These are phyloP conservation scores for Cucurbita ficifolia DNA, from an alignment of 306 rosid genomes.

Conservation along the genomic window DNA sequence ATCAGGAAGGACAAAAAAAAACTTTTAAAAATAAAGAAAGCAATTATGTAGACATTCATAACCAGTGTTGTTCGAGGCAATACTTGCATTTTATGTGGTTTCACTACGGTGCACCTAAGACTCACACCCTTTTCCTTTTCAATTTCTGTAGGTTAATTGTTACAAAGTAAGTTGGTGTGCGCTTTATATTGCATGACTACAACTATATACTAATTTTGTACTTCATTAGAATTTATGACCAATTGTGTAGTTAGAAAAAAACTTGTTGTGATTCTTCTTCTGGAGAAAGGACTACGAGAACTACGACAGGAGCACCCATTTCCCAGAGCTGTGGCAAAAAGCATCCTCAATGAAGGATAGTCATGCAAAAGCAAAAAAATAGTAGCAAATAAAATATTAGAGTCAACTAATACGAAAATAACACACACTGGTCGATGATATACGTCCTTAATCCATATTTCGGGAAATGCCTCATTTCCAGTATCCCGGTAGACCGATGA, in stretches of 20 bases:
- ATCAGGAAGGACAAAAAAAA: neutral
- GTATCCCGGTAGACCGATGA: neutral
- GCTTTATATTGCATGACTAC: neutral
- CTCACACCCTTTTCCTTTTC: neutral
- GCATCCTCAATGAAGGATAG: neutral
- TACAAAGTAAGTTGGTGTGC: neutral
- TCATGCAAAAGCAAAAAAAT: neutral
- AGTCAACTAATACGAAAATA: neutral
- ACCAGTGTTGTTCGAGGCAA: neutral
- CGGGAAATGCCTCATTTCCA: neutral
- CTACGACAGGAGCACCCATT: neutral
- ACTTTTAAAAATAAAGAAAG: neutral
- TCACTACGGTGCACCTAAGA: neutral
- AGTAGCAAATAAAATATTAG: neutral
- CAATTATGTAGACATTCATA: neutral
- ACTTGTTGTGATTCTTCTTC: neutral
- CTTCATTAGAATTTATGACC: neutral
- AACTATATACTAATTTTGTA: neutral
- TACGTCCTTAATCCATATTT: neutral
- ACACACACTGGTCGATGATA: neutral
- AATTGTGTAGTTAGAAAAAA: neutral
- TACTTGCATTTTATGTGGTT: neutral
- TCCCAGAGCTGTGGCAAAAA: neutral
- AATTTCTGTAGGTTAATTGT: neutral
- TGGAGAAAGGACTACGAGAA: neutral